These are phyloP conservation scores for Stipa capillata DNA, from an alignment of 176 grass and related monocot genomes.

Conservation along the genomic window DNA sequence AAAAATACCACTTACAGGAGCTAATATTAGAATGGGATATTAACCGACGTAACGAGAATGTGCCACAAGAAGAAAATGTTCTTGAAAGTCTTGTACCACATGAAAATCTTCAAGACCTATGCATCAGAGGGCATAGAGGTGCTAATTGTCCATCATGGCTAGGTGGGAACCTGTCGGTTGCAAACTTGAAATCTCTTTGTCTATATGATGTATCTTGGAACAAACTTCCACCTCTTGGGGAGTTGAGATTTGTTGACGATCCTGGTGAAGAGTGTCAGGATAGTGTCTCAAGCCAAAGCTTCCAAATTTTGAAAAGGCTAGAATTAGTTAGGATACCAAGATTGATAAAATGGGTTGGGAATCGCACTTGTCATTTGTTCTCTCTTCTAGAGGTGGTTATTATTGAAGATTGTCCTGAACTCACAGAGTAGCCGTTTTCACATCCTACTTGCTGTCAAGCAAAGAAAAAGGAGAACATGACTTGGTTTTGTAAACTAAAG, in stretches of 20 bases:
- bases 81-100: not conserved
- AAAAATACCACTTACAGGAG: not conserved
- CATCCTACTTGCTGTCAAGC: fast-evolving
- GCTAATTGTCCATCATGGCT: not conserved
- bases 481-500: not conserved
- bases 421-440: not conserved
- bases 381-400: not conserved
- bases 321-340: not conserved
- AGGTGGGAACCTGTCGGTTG: not conserved
- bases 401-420: not conserved
- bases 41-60: fast-evolving
- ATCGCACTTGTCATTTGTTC: not conserved
- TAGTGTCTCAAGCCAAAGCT: too few relatives aligned
- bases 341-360: not conserved
- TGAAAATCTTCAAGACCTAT: not conserved
- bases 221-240: not conserved
- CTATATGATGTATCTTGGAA: not conserved
- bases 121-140: not conserved
- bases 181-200: not conserved
- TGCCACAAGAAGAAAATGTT: not conserved
- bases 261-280: too few relatives aligned
- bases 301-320: not conserved
- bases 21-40: not conserved
- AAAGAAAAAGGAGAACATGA: not conserved
- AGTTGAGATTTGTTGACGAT: too few relatives aligned